phyloP scores from a whole-genome alignment of 108 stramenopile genomes.

The Skeletonema marinoi region DNA sequence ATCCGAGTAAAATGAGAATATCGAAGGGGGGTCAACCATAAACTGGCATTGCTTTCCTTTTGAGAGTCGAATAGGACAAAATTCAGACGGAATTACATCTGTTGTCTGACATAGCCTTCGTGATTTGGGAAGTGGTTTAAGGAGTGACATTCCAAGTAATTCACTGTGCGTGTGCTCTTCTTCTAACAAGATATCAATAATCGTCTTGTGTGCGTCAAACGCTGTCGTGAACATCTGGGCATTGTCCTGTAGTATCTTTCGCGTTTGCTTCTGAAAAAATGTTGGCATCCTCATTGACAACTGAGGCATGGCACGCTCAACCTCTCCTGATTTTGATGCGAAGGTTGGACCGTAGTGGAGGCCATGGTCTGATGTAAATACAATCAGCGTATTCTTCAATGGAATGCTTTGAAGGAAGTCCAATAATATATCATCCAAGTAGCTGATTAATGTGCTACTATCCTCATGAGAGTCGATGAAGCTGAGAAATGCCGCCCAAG shows the following conservation, averaged over 20 bases:
- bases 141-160: conserved; percentile 1
- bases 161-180: background rate
- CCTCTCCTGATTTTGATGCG: conserved; percentile 25
- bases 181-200: conserved; percentile 9
- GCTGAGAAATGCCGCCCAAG: conserved; percentile 58
- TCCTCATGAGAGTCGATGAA: conserved; percentile 67
- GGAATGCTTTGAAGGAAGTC: conserved; percentile 29
- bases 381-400: conserved; percentile 40
- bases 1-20: conserved; percentile 63
- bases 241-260: conserved; percentile 15
- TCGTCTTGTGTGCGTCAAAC: conserved; percentile 57
- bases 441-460: conserved; percentile 35
- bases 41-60: conserved; percentile 1
- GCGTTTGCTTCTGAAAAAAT: background rate
- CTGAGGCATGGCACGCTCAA: conserved; percentile 47
- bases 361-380: conserved; percentile 59
- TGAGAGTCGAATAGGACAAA: conserved; percentile 4
- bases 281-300: conserved; percentile 41
- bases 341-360: conserved; percentile 61
- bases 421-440: conserved; percentile 31
- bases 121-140: background rate
- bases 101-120: conserved; percentile 4
- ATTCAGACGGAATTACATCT: conserved; percentile 3
- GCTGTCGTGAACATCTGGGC: conserved; percentile 40
- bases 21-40: conserved; percentile 41